A percentile compares a stretch with the other conserved stretches of the same genome.
phyloP scores from a whole-genome alignment of 2,329 filamentous ascomycete genomes.

The Fusarium sarcochroum region DNA sequence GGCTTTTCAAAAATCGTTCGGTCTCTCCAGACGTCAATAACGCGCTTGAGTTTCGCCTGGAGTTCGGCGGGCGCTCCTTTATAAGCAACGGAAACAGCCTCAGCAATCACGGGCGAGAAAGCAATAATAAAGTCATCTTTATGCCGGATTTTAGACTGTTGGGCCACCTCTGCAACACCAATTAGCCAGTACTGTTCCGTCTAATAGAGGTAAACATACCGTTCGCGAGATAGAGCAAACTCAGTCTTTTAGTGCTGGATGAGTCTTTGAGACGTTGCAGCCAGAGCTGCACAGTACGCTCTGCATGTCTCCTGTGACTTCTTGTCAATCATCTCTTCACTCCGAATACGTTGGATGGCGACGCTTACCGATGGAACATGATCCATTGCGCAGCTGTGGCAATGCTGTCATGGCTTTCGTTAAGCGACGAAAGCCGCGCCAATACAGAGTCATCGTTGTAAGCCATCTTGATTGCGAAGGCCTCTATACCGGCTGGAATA shows the following conservation, averaged over 20 bases:
- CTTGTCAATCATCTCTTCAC: conserved; percentile 9
- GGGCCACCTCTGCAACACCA: conserved; percentile 82
- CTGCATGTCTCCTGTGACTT: conserved; percentile 82
- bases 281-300: conserved; percentile 93
- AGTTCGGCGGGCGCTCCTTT: conserved; percentile 89
- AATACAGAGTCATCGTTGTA: conserved; percentile 96
- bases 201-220: conserved; percentile 66
- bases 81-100: conserved; percentile 91
- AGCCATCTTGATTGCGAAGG: conserved; percentile 72
- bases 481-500: background rate
- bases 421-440: conserved; percentile 93
- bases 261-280: conserved; percentile 90
- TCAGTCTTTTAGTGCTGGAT: conserved; percentile 86
- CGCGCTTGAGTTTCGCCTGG: conserved; percentile 87
- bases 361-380: conserved; percentile 91
- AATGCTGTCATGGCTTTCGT: conserved; percentile 98
- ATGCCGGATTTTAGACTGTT: conserved; percentile 92
- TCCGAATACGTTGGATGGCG: background rate
- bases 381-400: conserved; percentile 98
- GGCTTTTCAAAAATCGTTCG: conserved; percentile 85
- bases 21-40: conserved; percentile 95
- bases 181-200: background rate
- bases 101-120: conserved; percentile 91
- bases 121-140: conserved; percentile 94
- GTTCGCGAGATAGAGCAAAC: conserved; percentile 94